phyloP scores from a whole-genome alignment of 2,329 filamentous ascomycete genomes.

The Arachnomyces sp. region DNA sequence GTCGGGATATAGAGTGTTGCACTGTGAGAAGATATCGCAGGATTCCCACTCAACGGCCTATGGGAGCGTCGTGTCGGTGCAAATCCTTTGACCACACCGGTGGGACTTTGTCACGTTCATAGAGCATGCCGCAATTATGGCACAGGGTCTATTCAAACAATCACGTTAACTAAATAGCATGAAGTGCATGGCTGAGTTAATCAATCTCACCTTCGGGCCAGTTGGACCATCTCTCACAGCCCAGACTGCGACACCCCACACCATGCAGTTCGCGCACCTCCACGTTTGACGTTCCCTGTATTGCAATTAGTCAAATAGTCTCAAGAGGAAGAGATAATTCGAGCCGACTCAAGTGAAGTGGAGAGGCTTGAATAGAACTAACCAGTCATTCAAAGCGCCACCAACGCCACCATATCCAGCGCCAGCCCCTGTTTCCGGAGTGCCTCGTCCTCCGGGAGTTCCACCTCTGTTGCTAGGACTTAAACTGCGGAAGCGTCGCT shows the following conservation, averaged over 20 bases:
- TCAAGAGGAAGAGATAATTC: neutral
- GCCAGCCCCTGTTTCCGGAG: slow-evolving; percentile 59
- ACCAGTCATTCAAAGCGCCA: slow-evolving; percentile 59
- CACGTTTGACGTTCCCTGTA: slow-evolving; percentile 67
- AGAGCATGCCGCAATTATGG: slow-evolving; percentile 85
- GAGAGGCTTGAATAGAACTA: slow-evolving; percentile 11
- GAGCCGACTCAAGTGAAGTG: neutral
- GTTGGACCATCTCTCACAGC: slow-evolving; percentile 84
- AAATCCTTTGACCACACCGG: slow-evolving; percentile 69
- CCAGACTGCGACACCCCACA: slow-evolving; percentile 90
- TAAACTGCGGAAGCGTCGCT: slow-evolving; percentile 80
- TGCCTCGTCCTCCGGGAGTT: slow-evolving; percentile 66
- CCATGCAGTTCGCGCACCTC: slow-evolving; percentile 79
- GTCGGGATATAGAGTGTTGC: neutral
- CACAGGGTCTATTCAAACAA: slow-evolving; percentile 64
- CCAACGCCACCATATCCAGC: slow-evolving; percentile 63
- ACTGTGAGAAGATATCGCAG: neutral
- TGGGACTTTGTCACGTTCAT: slow-evolving; percentile 76
- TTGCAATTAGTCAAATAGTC: slow-evolving; percentile 9
- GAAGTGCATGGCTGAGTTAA: slow-evolving; percentile 7
- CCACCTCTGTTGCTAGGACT: slow-evolving; percentile 67
- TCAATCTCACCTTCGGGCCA: slow-evolving; percentile 64
- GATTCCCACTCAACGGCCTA: slow-evolving; percentile 22
- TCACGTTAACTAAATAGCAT: neutral
- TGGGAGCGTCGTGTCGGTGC: slow-evolving; percentile 44